phyloP scores from a whole-genome alignment of 768 basidiomycete species.

The Mycena belliarum region DNA sequence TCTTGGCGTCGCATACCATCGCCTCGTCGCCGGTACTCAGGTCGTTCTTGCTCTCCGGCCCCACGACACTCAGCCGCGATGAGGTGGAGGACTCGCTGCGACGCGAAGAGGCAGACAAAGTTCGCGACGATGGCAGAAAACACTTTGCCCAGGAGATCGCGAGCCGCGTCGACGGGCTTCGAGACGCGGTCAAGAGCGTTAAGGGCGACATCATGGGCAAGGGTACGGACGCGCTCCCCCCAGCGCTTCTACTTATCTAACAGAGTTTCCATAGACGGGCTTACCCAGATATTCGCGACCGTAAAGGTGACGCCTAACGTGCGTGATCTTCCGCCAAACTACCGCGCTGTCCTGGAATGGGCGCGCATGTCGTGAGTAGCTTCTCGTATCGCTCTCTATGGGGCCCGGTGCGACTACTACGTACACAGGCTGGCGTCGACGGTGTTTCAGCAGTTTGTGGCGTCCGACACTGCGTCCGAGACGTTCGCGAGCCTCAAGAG shows the following conservation, averaged over 20 bases:
- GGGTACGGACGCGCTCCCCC: slow-evolving; percentile 42
- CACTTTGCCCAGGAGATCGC: slow-evolving; percentile 88
- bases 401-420: slow-evolving; percentile 1
- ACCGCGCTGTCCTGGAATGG: slow-evolving; percentile 93
- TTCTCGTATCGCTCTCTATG: not conserved
- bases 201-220: slow-evolving; percentile 93
- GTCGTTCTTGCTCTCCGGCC: slow-evolving; percentile 81
- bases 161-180: slow-evolving; percentile 78
- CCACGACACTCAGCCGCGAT: slow-evolving; percentile 63
- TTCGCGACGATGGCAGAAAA: slow-evolving; percentile 85
- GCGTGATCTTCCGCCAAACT: slow-evolving; percentile 77
- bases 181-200: slow-evolving; percentile 81
- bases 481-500: slow-evolving; percentile 86
- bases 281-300: slow-evolving; percentile 84
- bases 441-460: slow-evolving; percentile 92
- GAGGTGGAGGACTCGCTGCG: slow-evolving; percentile 78
- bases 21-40: slow-evolving; percentile 83
- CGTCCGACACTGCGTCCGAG: slow-evolving; percentile 89
- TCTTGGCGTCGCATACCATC: slow-evolving; percentile 72
- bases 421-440: slow-evolving; percentile 83
- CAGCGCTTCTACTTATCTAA: not conserved
- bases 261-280: slow-evolving; percentile 60
- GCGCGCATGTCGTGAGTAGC: slow-evolving; percentile 87
- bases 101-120: slow-evolving; percentile 86
- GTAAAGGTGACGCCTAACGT: slow-evolving; percentile 82